Conservation (phyloP, 192 early-diverging fungal genomes). For the Ambispora gerdemannii region DNA sequence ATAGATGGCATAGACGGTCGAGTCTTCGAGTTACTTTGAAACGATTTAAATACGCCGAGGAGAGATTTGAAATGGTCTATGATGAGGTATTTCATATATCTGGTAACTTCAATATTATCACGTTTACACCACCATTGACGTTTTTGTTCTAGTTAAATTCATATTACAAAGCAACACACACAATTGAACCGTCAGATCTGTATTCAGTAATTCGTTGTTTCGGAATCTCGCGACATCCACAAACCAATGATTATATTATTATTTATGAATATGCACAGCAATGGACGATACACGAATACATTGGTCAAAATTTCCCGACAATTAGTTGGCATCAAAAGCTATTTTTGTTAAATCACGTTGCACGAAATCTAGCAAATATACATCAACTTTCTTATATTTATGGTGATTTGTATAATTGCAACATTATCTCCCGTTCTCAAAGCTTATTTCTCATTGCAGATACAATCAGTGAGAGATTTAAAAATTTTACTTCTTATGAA, state of each 20-base stretch:
- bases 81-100: slow-evolving; percentile 35
- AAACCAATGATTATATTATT: slow-evolving; percentile 36
- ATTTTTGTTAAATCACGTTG: slow-evolving; percentile 28
- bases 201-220: slow-evolving; percentile 16
- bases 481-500: not conserved
- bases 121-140: not conserved
- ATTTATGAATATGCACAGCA: not conserved
- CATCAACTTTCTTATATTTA: slow-evolving; percentile 40
- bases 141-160: not conserved
- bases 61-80: slow-evolving; percentile 20
- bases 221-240: slow-evolving; percentile 36
- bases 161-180: not conserved
- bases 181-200: not conserved
- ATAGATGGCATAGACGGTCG: not conserved
- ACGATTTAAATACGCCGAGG: slow-evolving; percentile 33
- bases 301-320: not conserved
- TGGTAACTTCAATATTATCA: not conserved
- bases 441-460: slow-evolving; percentile 34
- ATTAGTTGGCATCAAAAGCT: not conserved
- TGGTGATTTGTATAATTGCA: slow-evolving; percentile 42
- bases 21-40: slow-evolving; percentile 12
- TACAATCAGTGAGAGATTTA: slow-evolving; percentile 4
- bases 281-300: too few species aligned
- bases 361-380: slow-evolving; percentile 31
- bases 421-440: slow-evolving; percentile 40